Base-by-base conservation (phyloP, 2,329 filamentous ascomycete species). In the Cryphonectria naterciae region DNA sequence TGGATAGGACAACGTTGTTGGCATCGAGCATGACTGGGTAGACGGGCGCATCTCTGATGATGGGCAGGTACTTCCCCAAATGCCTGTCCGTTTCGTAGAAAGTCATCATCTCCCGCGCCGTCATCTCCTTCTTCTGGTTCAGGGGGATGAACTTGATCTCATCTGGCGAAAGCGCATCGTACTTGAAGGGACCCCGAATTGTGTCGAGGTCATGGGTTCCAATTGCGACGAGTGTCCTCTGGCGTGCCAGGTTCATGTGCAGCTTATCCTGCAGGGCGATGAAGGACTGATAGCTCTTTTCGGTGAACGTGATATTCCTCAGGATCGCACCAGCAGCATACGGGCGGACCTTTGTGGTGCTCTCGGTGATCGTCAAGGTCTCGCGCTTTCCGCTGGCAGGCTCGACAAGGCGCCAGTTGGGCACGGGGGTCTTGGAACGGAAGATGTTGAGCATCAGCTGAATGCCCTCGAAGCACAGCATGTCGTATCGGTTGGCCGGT, bases 401-500 rank as follows among this genome's bases (percentile, higher is more conserved):
- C 75, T 91, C 85, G 74, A 91, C 88, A 68, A 97, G 83, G 76
- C 85, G 87, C 86, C 94, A 98, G 76, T 94, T 93, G 70, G 97
- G 96, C 56, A 94, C 86, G 41, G 90, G 82, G 69, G 88, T 85
- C 77, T 91, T 92, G 74, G 91, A 93, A 75, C 93, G 87, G 89
- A 99, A 98, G 82, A 98, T 93, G 81, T 97, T 97, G 76, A 98
- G 88, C 88, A 97, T 97, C 81, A 97, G 88, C 75, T 93, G 92
- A 80, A 98, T 97, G 73, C 95, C 95, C 85, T 98, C 96, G 83
- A 97, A 97, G 83, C 95, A 98, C 69, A 99, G 89, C 91, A 98
- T 94, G 79, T 98, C 90, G 83, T 90, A 95, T 84, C 94, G 90
- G 83, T 98, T 98, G 78, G 96, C 71, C 66, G 71, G 71, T 65